phyloP scores from a whole-genome alignment of 2,329 filamentous ascomycete genomes.

The Xylariaceae sp. region DNA sequence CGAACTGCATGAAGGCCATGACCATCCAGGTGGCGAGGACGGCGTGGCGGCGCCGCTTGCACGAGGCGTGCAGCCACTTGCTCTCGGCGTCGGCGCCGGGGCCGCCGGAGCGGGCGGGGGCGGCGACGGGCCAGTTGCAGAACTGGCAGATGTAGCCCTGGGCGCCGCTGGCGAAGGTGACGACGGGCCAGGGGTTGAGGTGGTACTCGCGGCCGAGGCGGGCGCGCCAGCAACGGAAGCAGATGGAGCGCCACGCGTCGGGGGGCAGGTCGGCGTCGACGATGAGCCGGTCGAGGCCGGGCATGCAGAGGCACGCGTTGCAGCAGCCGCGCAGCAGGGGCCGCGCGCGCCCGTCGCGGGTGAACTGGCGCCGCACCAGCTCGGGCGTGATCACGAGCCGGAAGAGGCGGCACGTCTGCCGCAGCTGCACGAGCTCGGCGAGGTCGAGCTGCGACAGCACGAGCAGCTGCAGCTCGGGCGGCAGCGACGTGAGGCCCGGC shows the following conservation, averaged over 20 bases:
- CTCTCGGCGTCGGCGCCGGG: slow-evolving; percentile 8
- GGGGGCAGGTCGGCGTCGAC: slow-evolving; percentile 13
- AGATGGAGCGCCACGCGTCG: slow-evolving; percentile 21
- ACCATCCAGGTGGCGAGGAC: slow-evolving; percentile 20
- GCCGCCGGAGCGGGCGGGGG: slow-evolving; percentile 11
- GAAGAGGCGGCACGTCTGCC: slow-evolving; percentile 16
- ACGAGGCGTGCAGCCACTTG: slow-evolving; percentile 16
- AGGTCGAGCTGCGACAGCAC: slow-evolving; percentile 20
- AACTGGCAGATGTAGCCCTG: slow-evolving; percentile 25
- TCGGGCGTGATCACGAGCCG: slow-evolving; percentile 20
- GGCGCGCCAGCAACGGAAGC: slow-evolving; percentile 22
- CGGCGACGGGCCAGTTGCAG: slow-evolving; percentile 23
- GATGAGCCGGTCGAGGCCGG: slow-evolving; percentile 20
- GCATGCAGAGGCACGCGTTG: slow-evolving; percentile 19
- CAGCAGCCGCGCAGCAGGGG: slow-evolving; percentile 16
- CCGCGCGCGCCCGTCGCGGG: slow-evolving; percentile 10
- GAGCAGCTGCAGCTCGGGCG: slow-evolving; percentile 21
- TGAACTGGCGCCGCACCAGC: slow-evolving; percentile 17
- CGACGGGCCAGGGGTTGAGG: slow-evolving; percentile 22
- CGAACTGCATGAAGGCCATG: slow-evolving; percentile 25
- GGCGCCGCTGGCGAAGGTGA: slow-evolving; percentile 20
- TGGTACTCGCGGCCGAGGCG: slow-evolving; percentile 17
- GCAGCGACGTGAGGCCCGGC: slow-evolving; percentile 6
- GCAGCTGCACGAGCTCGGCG: slow-evolving; percentile 15
- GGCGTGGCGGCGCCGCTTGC: slow-evolving; percentile 17